Conservation (phyloP, 331 rosid genomes). For the Cydonia oblonga region DNA sequence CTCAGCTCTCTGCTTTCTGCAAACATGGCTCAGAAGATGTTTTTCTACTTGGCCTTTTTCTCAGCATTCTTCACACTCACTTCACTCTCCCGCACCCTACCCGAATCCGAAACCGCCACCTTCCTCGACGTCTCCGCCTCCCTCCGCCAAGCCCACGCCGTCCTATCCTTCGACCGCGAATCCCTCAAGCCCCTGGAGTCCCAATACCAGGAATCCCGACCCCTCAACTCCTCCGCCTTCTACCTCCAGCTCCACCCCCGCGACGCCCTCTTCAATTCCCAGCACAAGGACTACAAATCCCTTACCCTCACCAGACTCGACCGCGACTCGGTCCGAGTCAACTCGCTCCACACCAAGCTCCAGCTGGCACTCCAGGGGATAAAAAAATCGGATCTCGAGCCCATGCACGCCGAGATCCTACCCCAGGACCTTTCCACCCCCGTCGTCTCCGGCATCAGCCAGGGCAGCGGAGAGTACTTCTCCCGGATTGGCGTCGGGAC, state of each 20-base stretch:
- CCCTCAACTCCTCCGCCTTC: conserved; percentile 14
- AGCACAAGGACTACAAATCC: conserved; percentile 36
- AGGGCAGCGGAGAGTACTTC: conserved; percentile 95
- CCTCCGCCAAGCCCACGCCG: conserved; percentile 42
- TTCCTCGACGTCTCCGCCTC: conserved; percentile 41
- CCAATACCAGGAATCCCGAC: neutral
- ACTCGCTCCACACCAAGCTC: conserved; percentile 41
- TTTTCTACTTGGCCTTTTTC: conserved; percentile 5
- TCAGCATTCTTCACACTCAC: neutral
- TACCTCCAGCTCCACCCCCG: conserved; percentile 51
- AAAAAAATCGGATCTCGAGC: conserved; percentile 36
- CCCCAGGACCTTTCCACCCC: conserved; percentile 60
- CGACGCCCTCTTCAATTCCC: conserved; percentile 24
- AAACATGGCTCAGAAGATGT: conserved; percentile 8
- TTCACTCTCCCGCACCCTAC: conserved; percentile 16
- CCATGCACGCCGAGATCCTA: conserved; percentile 26
- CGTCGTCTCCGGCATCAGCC: conserved; percentile 43
- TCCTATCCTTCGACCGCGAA: conserved; percentile 34
- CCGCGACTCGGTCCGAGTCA: conserved; percentile 68
- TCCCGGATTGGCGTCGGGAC: conserved; percentile 53
- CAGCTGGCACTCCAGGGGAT: conserved; percentile 22
- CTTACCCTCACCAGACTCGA: conserved; percentile 39
- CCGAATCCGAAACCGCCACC: conserved; percentile 10
- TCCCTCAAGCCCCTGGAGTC: neutral
- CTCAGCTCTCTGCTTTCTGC: neutral